Base-by-base conservation (phyloP, 2,329 filamentous ascomycete species). In the Ophiostoma novo-ulmi region DNA sequence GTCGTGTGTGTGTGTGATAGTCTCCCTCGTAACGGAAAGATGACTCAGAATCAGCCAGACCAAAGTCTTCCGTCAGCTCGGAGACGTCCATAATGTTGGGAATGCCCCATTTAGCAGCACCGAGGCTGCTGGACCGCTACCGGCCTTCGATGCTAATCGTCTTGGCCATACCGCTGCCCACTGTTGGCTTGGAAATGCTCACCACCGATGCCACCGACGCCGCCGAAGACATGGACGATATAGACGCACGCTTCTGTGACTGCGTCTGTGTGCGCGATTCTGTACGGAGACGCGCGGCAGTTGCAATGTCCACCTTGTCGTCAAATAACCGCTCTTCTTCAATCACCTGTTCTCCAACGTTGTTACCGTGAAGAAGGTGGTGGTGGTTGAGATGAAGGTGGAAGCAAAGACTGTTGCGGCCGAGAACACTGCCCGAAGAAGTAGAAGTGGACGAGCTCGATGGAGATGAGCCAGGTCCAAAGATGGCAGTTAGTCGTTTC, bases 281-380 rank as follows among this genome's bases (percentile, higher is more conserved):
- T 72, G 79, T 80, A 8, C 78, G 74, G 67, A 79, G 68, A 38
- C 75, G 74, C 7, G 78, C 72, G 0, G 77, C 78, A 8, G 76
- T 73, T 20, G 76, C 73, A 6, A 78, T 72, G 39, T 78, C 77
- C 22, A 75, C 67, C 52, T 74, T 75, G 39, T 41, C 65, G 6
- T 71, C 74, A 26, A 71, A 14, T 5, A 26, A 41, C n/a, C 65
- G 65, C 39, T 67, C 65, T 35, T 67, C 65, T 22, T 67, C 65
- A 48, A 67, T 67, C 65, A 39, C 65, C 38, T 48, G 38, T 11
- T 41, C 38, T 8, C 39, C 38, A 11, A 65, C 63, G 20, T 65
- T 39, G 63, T 38, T 65, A 38, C 67, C 55, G 55, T 74, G 70
- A n/a, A 44, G 64, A 20, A 66, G 63, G 11, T 41, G 66, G 22